phyloP scores from a whole-genome alignment of 371 early-diverging fungal genomes.

The Thermomucor indicae-seudaticae region DNA sequence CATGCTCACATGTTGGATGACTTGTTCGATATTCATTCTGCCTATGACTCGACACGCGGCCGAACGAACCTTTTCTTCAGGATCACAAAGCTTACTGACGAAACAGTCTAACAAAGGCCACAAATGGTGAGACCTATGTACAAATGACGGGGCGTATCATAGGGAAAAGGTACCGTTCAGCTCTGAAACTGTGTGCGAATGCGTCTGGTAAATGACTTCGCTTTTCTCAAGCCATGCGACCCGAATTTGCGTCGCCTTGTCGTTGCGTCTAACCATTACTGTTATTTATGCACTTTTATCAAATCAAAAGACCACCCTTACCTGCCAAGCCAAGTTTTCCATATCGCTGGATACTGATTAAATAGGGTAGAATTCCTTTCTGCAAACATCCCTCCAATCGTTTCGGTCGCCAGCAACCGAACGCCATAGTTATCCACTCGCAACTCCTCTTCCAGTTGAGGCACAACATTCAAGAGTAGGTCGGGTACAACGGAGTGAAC shows the following conservation, averaged over 20 bases:
- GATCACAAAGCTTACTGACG: constrained; percentile 77
- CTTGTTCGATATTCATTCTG: constrained; percentile 52
- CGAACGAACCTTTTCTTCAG: constrained; percentile 90
- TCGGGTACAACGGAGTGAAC: constrained; percentile 72
- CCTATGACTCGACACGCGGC: constrained; percentile 69
- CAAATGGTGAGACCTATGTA: background rate
- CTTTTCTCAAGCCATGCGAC: constrained; percentile 74
- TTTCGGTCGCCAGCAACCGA: constrained; percentile 72
- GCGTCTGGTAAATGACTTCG: constrained; percentile 32
- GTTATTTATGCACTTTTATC: too few relatives aligned
- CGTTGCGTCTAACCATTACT: constrained; percentile 58
- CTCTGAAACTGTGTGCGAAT: background rate
- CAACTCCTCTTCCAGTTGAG: constrained; percentile 93
- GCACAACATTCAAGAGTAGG: constrained; percentile 84
- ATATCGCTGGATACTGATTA: constrained; percentile 73
- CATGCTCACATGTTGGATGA: constrained; percentile 51
- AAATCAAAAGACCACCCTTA: constrained; percentile 8
- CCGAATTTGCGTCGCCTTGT: constrained; percentile 68
- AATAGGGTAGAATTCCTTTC: constrained; percentile 67
- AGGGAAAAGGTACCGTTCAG: constrained; percentile 7
- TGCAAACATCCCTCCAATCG: constrained; percentile 84
- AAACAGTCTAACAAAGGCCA: constrained; percentile 49
- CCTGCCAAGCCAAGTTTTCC: constrained; percentile 88
- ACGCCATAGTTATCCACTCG: constrained; percentile 74
- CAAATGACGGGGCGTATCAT: too few relatives aligned